Conservation (phyloP, 495 filamentous ascomycete genomes). For the Daldinia decipiens region DNA sequence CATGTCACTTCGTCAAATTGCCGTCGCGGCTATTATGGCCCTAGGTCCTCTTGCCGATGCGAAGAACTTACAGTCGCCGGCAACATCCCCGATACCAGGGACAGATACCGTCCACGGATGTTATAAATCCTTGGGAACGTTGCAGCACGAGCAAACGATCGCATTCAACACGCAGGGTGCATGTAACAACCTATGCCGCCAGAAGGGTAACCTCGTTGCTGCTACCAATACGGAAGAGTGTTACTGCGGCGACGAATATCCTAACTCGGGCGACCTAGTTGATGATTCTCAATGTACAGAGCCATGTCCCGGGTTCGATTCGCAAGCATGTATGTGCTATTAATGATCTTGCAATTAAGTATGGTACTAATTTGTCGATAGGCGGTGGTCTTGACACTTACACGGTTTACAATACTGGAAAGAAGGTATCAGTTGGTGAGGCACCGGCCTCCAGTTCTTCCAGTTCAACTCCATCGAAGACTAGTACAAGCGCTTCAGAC, state of each 20-base stretch:
- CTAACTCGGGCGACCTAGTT: slow-evolving; percentile 58
- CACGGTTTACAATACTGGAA: slow-evolving; percentile 64
- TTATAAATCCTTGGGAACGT: slow-evolving; percentile 40
- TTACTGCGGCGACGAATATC: slow-evolving; percentile 70
- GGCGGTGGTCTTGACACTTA: slow-evolving; percentile 62
- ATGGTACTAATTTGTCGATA: slow-evolving; percentile 51
- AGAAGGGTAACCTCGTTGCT: slow-evolving; percentile 21
- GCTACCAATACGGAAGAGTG: slow-evolving; percentile 55
- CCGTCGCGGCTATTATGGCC: slow-evolving; percentile 43
- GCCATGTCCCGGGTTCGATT: slow-evolving; percentile 64
- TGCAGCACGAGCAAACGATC: slow-evolving; percentile 24
- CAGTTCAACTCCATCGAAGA: slow-evolving; percentile 24
- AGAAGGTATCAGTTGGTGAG: slow-evolving; percentile 47
- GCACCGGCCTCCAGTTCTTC: slow-evolving; percentile 44
- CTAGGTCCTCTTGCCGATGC: slow-evolving; percentile 25
- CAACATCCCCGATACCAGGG: slow-evolving; percentile 31
- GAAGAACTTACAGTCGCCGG: slow-evolving; percentile 26
- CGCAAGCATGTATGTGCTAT: slow-evolving; percentile 66
- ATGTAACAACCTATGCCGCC: slow-evolving; percentile 34
- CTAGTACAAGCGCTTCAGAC: slow-evolving; percentile 12
- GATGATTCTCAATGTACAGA: slow-evolving; percentile 64
- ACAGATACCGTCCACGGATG: slow-evolving; percentile 48
- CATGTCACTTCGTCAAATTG: slow-evolving; percentile 44
- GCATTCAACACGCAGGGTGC: slow-evolving; percentile 42
- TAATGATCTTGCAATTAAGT: neutral